Evolutionary conservation across 2,329 filamentous ascomycete genomes (phyloP), one percentile per base, ranked within the genome.

Genomic region (Alternaria atra): DNA sequence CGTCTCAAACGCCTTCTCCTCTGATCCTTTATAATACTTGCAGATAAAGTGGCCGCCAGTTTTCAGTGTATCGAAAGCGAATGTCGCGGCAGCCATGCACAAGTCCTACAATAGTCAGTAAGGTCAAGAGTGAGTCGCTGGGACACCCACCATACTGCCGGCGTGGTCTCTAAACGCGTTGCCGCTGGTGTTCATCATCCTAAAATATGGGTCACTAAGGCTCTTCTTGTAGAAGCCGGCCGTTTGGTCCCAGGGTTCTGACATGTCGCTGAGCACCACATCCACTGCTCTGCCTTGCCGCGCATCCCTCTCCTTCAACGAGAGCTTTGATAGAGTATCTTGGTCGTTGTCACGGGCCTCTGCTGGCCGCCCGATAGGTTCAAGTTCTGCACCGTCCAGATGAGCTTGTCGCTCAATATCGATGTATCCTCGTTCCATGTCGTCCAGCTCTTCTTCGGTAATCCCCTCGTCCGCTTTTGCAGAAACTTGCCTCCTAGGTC

Each of bases 181-280:
- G 58, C 95, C 95, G 81, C 91, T 97, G 72, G 94, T 97, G 81
- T 99, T 99, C 93, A 97, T 97, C 90, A 99, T 91, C 95, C 95
- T 99, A 86, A 82, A 80, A 89, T 96, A 95, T 67, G 93, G 93
- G 87, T 95, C 91, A 94, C 90, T 97, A 87, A 97, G 86, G 84
- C 90, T 97, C 83, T 88, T 93, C 84, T 91, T 90, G 83, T 88
- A 90, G 83, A 91, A 93, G 75, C 90, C 90, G 74, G 85, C 85
- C 54, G 87, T 91, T 83, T 92, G 91, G 73, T 89, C 85, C 93
- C 93, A 97, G 90, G 95, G 94, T 86, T 86, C 94, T 88, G 90
- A 99, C 95, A 99, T 99, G 87, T 99, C 95, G 88, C 93, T 97
- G 77, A 99, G 84, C 77, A 99, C 92, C 76, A 99, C 88, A 82